Evolutionary conservation across 202 grass and related monocot species (phyloP), one percentile per base, ranked within the genome.

Genomic region (Setaria viridis): DNA sequence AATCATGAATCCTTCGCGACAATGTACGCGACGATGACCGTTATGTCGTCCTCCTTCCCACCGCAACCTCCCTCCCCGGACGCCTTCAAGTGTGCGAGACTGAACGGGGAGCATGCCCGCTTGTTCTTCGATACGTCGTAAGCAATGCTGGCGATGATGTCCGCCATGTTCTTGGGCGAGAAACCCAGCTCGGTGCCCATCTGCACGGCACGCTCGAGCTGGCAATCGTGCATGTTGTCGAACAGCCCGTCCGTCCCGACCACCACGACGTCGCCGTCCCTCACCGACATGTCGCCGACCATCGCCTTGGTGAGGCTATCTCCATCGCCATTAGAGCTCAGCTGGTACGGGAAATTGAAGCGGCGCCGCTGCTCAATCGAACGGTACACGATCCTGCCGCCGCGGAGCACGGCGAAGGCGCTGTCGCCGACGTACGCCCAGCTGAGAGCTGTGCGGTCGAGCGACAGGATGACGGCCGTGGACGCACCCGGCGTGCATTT

Each of bases 351-450:
- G 43, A 2, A 43, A 62, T 81, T 81, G 87, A 85, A 85, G 8
- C 0, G 0, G 10, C 0, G 14, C 62, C 85, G 82, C 50, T 81
- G 82, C 21, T 12, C 32, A 20, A 5, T 6, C 9, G 87, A 89
- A 0, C 82, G 43, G 69, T 63, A 4, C 41, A 89, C 8, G 67
- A 80, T 5, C 74, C 15, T 60, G 21, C 82, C 82, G n/a, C 33
- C 76, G 11, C 57, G 57, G 57, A 60, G n/a, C 57, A 60, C 57
- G 57, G 57, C 57, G 57, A 60, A 60, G 57, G n/a, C 57, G 57
- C 80, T 87, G 67, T 84, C 84, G 33, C 88, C 75, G 49, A 90
- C 25, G 74, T 69, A 83, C 16, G 88, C 80, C 80, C 84, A 90
- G 11, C 15, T 7, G 50, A 89, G 87, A 0, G 62, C 51, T 46